Evolutionary conservation across 2,329 filamentous ascomycete species (phyloP).

Genomic region (Pestalotiopsis sp.): DNA sequence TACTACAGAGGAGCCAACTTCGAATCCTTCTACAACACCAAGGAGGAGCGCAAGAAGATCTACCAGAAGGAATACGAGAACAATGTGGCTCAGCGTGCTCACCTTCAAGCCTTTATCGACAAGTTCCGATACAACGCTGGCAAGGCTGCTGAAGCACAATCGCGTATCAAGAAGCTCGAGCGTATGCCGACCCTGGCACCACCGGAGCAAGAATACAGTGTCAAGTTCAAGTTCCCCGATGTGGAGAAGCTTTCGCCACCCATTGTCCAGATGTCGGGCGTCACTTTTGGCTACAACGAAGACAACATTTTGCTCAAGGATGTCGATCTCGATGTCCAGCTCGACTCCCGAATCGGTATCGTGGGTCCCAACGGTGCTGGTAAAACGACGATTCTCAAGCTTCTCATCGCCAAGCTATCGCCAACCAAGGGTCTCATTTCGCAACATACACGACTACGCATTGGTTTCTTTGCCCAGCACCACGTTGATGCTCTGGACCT

Average conservation of each 20-base stretch:
- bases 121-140: constrained; percentile 99
- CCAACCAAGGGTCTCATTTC: constrained; percentile 82
- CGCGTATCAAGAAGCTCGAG: constrained; percentile 98
- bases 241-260: constrained; percentile 97
- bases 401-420: constrained; percentile 86
- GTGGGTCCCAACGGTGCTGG: constrained; percentile 99
- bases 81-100: constrained; percentile 91
- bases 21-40: constrained; percentile 94
- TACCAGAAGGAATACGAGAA: constrained; percentile 98
- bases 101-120: constrained; percentile 97
- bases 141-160: constrained; percentile 97
- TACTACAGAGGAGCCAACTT: constrained; percentile 99
- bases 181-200: constrained; percentile 91
- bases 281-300: constrained; percentile 83
- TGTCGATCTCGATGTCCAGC: constrained; percentile 94
- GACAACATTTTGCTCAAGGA: constrained; percentile 81
- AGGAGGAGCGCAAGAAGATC: constrained; percentile 95
- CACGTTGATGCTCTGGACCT: constrained; percentile 96
- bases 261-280: constrained; percentile 95
- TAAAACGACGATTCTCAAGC: constrained; percentile 97
- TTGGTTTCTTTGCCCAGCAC: constrained; percentile 98
- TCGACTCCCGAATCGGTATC: constrained; percentile 97
- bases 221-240: constrained; percentile 96
- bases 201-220: constrained; percentile 91
- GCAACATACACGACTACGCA: constrained; percentile 81